A percentile compares a stretch with the other conserved stretches of the same genome.
These are phyloP conservation scores for Fusarium udum DNA, from an alignment of 2,329 filamentous ascomycete species.

Conservation along the genomic window DNA sequence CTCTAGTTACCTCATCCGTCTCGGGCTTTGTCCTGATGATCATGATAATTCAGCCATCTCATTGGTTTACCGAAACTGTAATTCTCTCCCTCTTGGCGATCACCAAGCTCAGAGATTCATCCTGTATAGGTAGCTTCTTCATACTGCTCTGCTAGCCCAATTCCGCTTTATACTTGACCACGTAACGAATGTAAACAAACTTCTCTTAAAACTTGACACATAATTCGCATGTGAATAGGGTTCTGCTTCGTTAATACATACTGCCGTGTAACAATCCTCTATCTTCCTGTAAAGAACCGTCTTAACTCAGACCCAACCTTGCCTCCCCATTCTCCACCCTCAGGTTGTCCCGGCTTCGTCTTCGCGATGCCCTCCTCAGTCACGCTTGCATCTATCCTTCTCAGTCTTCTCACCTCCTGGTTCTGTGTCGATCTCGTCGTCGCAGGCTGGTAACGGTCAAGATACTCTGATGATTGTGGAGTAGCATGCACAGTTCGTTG, in stretches of 20 bases:
- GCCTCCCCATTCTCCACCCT: slow-evolving; percentile 20
- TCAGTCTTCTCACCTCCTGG: slow-evolving; percentile 16
- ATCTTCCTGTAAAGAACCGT: slow-evolving; percentile 38
- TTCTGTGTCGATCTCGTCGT: slow-evolving; percentile 8
- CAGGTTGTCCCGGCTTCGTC: neutral
- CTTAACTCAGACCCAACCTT: slow-evolving; percentile 40
- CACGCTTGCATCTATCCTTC: slow-evolving; percentile 12
- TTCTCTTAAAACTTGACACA: neutral
- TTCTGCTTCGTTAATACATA: neutral
- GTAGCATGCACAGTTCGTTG: slow-evolving; percentile 21
- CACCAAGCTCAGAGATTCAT: neutral
- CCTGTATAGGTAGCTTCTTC: neutral
- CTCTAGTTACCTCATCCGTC: neutral
- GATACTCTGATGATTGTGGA: slow-evolving; percentile 47
- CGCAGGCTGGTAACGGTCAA: slow-evolving; percentile 46
- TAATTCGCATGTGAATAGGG: neutral
- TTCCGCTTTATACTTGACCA: neutral
- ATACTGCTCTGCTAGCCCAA: neutral
- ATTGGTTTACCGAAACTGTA: neutral
- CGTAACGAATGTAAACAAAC: neutral
- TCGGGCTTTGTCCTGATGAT: slow-evolving; percentile 4
- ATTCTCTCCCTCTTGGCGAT: neutral
- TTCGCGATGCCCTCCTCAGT: slow-evolving; percentile 11
- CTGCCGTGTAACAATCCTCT: neutral
- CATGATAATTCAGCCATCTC: neutral